A percentile compares a stretch with the other conserved stretches of the same genome.
These are phyloP conservation scores for Corymbia citriodora DNA, from an alignment of 441 rosid species.

Conservation along the genomic window DNA sequence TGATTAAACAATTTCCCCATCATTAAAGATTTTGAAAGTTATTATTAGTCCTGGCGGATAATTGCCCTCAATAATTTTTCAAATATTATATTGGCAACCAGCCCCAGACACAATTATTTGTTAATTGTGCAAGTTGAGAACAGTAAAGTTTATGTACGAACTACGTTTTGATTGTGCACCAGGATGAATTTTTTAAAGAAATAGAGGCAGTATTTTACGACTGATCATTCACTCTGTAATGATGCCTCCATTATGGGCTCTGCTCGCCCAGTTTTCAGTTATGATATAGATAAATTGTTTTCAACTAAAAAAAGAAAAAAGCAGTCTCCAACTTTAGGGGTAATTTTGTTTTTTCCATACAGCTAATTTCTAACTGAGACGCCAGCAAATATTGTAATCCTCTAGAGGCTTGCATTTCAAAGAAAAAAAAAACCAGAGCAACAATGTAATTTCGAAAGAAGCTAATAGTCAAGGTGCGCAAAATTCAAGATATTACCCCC, in stretches of 20 bases:
- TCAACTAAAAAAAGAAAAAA: too few relatives aligned
- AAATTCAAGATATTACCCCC: neutral
- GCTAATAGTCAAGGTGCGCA: neutral
- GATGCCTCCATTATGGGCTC: too few relatives aligned
- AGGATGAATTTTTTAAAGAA: too few relatives aligned
- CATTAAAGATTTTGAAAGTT: neutral
- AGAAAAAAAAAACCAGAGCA: neutral
- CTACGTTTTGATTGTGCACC: too few relatives aligned
- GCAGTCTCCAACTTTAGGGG: neutral
- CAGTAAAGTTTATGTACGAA: too few relatives aligned
- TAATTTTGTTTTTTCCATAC: neutral
- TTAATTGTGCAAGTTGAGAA: too few relatives aligned
- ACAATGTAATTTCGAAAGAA: neutral
- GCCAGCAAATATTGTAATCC: neutral
- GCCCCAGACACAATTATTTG: too few relatives aligned
- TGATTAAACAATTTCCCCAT: neutral
- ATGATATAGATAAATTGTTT: too few relatives aligned
- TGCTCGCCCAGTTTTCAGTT: too few relatives aligned
- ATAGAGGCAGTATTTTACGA: too few relatives aligned
- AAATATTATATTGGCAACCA: neutral
- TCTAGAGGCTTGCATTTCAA: neutral
- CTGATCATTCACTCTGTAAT: too few relatives aligned
- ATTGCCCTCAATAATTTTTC: neutral
- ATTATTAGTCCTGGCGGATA: neutral
- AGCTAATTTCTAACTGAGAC: neutral